Conservation (phyloP, 108 stramenopile genomes). For the Mediolabrus comicus region DNA sequence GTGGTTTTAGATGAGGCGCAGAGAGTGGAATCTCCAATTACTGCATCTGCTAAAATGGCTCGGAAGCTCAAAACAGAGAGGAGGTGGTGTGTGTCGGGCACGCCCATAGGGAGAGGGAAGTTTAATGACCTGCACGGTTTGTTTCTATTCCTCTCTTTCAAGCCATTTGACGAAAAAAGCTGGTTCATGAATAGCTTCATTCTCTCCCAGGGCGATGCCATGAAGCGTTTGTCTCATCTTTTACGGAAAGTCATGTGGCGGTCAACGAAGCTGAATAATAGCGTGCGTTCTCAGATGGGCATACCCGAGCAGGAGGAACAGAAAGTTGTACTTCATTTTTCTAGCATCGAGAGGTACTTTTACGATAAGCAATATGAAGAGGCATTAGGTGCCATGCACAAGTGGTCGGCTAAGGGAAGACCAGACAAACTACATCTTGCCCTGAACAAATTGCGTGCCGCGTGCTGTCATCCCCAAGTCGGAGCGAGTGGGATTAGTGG, state of each 20-base stretch:
- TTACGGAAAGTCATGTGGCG: slow-evolving; percentile 60
- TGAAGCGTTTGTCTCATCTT: slow-evolving; percentile 47
- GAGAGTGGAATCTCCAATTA: slow-evolving; percentile 61
- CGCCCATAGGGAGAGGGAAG: slow-evolving; percentile 65
- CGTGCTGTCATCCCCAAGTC: slow-evolving; percentile 81
- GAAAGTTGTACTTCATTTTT: slow-evolving; percentile 55
- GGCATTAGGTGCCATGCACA: slow-evolving; percentile 29
- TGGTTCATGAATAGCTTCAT: slow-evolving; percentile 51
- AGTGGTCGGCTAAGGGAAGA: slow-evolving; percentile 10
- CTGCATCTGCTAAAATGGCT: slow-evolving; percentile 75
- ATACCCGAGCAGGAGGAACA: slow-evolving; percentile 65
- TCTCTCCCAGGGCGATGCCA: slow-evolving; percentile 18
- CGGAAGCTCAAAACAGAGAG: slow-evolving; percentile 44
- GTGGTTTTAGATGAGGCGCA: slow-evolving; percentile 78
- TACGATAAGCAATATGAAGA: slow-evolving; percentile 61
- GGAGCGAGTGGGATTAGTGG: slow-evolving; percentile 55
- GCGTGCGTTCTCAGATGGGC: slow-evolving; percentile 63
- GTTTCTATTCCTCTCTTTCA: slow-evolving; percentile 51
- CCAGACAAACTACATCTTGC: slow-evolving; percentile 39
- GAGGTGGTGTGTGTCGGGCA: slow-evolving; percentile 71
- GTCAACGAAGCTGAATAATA: slow-evolving; percentile 53
- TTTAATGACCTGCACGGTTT: slow-evolving; percentile 70
- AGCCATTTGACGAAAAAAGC: slow-evolving; percentile 46
- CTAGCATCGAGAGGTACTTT: slow-evolving; percentile 64
- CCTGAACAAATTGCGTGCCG: slow-evolving; percentile 60